Conservation (phyloP, 768 basidiomycete genomes). For the Tephrocybe sp. region DNA sequence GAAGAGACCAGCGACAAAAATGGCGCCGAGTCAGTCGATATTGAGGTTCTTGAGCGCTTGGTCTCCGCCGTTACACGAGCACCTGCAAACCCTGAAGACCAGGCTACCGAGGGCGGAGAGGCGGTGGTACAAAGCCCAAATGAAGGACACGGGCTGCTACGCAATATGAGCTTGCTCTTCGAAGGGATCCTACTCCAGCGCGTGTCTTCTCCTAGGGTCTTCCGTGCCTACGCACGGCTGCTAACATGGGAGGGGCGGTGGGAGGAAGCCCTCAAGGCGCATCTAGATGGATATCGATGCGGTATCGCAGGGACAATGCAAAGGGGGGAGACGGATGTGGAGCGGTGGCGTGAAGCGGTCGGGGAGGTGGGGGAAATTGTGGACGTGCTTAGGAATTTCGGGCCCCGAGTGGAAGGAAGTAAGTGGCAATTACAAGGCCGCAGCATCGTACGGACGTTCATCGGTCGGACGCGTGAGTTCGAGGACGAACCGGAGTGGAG, state of each 20-base stretch:
- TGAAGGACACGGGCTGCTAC: constrained; percentile 65
- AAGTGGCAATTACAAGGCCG: constrained; percentile 88
- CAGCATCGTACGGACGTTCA: constrained; percentile 86
- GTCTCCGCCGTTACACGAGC: constrained; percentile 82
- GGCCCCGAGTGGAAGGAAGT: constrained; percentile 56
- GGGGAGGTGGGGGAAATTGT: constrained; percentile 82
- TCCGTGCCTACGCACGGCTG: constrained; percentile 81
- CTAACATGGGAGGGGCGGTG: constrained; percentile 71
- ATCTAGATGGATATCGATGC: constrained; percentile 83
- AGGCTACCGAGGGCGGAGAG: constrained; percentile 19
- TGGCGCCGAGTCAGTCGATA: constrained; percentile 67
- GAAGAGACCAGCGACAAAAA: constrained; percentile 62
- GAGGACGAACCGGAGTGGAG: constrained; percentile 89
- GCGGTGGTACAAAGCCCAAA: constrained; percentile 43
- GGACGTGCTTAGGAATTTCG: constrained; percentile 80
- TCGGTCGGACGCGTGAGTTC: constrained; percentile 84
- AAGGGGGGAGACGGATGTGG: constrained; percentile 66
- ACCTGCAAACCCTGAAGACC: constrained; percentile 38
- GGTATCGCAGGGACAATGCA: constrained; percentile 61
- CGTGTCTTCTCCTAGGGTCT: constrained; percentile 76
- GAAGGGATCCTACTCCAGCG: constrained; percentile 80
- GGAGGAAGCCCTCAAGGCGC: constrained; percentile 78
- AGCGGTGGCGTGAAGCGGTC: constrained; percentile 74
- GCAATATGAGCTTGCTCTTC: constrained; percentile 71
- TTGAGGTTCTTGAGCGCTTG: constrained; percentile 85